These are phyloP conservation scores for Saccharomycopsis sp. DNA, from an alignment of 805 yeast genomes.

Conservation along the genomic window DNA sequence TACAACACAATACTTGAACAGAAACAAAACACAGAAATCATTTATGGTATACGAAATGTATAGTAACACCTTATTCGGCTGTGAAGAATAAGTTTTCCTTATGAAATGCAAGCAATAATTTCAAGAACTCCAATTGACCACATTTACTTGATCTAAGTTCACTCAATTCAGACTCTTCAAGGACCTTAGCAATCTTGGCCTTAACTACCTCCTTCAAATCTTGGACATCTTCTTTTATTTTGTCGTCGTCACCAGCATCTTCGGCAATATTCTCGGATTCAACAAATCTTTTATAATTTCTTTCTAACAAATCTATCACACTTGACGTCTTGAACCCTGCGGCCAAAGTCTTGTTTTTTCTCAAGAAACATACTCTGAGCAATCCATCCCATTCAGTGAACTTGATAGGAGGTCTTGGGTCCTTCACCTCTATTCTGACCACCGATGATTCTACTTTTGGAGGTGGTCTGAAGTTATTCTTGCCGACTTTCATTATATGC, in stretches of 20 bases:
- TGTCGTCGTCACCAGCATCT: slow-evolving; percentile 26
- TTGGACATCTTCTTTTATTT: slow-evolving; percentile 31
- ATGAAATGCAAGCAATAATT: slow-evolving; percentile 83
- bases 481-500: slow-evolving; percentile 97
- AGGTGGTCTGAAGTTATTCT: slow-evolving; percentile 94
- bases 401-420: slow-evolving; percentile 90
- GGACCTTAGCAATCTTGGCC: slow-evolving; percentile 63
- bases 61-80: neutral
- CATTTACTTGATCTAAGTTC: slow-evolving; percentile 90
- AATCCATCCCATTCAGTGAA: slow-evolving; percentile 97
- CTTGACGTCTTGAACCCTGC: slow-evolving; percentile 87
- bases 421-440: slow-evolving; percentile 85
- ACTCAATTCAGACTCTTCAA: slow-evolving; percentile 70
- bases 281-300: slow-evolving; percentile 78
- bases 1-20: too few species aligned
- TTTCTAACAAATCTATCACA: slow-evolving; percentile 73
- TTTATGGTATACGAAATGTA: too few species aligned
- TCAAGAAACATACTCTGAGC: slow-evolving; percentile 80
- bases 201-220: slow-evolving; percentile 40
- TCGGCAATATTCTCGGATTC: slow-evolving; percentile 39
- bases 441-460: slow-evolving; percentile 98
- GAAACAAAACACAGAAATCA: too few species aligned
- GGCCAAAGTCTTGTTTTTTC: slow-evolving; percentile 87
- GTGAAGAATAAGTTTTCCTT: slow-evolving; percentile 90
- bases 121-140: slow-evolving; percentile 91